Evolutionary conservation across 2,329 filamentous ascomycete genomes (phyloP).

Genomic region (Epichloe scottii): DNA sequence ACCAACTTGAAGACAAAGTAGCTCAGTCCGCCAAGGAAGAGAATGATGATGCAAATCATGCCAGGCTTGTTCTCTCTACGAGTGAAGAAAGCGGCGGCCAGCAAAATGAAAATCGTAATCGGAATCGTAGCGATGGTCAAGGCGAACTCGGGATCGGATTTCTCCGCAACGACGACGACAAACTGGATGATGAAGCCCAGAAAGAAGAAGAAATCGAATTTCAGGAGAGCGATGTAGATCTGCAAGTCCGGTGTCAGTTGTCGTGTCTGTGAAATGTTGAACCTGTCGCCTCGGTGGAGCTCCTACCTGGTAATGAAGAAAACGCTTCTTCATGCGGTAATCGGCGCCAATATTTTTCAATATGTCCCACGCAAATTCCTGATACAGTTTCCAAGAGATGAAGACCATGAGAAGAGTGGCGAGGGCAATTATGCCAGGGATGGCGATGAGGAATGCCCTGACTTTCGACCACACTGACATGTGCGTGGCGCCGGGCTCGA

Average conservation of each 20-base stretch:
- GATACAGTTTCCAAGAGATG: slow-evolving; percentile 88
- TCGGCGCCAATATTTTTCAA: slow-evolving; percentile 98
- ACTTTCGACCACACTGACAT: slow-evolving; percentile 54
- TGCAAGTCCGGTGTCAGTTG: slow-evolving; percentile 24
- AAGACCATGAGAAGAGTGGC: slow-evolving; percentile 61
- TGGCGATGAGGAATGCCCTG: slow-evolving; percentile 67
- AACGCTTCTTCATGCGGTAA: slow-evolving; percentile 90
- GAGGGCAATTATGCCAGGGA: slow-evolving; percentile 71
- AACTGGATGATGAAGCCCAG: slow-evolving; percentile 97
- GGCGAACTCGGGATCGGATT: slow-evolving; percentile 61
- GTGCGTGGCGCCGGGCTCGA: slow-evolving; percentile 23
- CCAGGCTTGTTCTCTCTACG: slow-evolving; percentile 69
- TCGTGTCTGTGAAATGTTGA: too few species aligned
- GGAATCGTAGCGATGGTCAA: slow-evolving; percentile 84
- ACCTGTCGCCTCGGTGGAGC: slow-evolving; percentile 10
- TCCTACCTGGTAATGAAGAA: slow-evolving; percentile 83
- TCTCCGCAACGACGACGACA: slow-evolving; percentile 71
- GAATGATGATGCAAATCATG: slow-evolving; percentile 65
- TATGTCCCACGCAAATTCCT: slow-evolving; percentile 98
- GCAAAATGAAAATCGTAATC: slow-evolving; percentile 77
- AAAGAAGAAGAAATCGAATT: slow-evolving; percentile 99
- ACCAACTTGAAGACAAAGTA: slow-evolving; percentile 99
- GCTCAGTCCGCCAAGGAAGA: slow-evolving; percentile 78
- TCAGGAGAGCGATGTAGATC: slow-evolving; percentile 95
- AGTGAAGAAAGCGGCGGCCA: slow-evolving; percentile 75